These are phyloP conservation scores for Nitzschia inconspicua DNA, from an alignment of 108 stramenopile genomes.

Conservation along the genomic window DNA sequence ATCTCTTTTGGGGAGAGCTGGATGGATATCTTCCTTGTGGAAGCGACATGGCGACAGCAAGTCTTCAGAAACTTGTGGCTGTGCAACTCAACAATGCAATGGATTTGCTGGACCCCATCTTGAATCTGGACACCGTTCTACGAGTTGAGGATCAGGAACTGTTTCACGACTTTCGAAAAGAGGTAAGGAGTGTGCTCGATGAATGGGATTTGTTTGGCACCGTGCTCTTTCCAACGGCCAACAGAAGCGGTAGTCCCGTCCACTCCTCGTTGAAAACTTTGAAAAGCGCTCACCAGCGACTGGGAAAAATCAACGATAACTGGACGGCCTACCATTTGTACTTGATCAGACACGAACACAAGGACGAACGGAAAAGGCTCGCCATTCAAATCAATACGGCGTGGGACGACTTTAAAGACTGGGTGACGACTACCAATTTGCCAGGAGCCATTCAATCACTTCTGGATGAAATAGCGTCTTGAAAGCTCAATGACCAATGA, in stretches of 20 bases:
- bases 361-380: not conserved
- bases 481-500: no score
- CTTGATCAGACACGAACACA: not conserved
- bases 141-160: not conserved
- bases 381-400: not conserved
- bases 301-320: slow-evolving; percentile 3
- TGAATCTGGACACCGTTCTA: not conserved
- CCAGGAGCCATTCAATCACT: no score
- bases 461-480: no score
- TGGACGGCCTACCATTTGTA: slow-evolving; percentile 7
- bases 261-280: not conserved
- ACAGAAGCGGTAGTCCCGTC: not conserved
- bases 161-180: slow-evolving; percentile 14
- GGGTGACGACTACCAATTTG: no score
- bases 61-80: not conserved
- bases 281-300: not conserved
- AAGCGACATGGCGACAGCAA: not conserved
- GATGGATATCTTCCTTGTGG: slow-evolving; percentile 1
- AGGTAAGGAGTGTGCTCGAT: slow-evolving; percentile 4
- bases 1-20: slow-evolving; percentile 1
- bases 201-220: slow-evolving; percentile 7
- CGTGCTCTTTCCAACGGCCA: not conserved
- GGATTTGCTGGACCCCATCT: not conserved
- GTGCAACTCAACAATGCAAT: not conserved
- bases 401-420: not conserved